These are phyloP conservation scores for Sanghuangporus weigelae DNA, from an alignment of 1,284 basidiomycete genomes.

Conservation along the genomic window DNA sequence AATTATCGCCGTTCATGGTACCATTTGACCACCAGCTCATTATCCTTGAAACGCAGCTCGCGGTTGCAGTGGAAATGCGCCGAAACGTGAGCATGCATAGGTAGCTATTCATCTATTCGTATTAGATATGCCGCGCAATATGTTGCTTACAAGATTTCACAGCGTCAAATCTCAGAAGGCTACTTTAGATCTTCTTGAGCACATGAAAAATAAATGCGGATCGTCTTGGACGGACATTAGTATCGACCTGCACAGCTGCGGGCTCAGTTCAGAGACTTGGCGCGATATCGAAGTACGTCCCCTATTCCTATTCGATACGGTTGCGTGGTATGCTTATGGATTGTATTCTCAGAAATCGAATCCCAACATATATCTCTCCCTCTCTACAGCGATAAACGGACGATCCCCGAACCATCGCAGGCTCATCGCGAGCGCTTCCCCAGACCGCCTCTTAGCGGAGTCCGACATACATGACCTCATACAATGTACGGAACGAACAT, in stretches of 20 bases:
- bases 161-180: conserved; percentile 68
- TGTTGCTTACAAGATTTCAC: not conserved
- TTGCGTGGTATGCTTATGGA: not conserved
- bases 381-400: conserved; percentile 73
- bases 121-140: not conserved
- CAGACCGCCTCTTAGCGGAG: conserved; percentile 66
- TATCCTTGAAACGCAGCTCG: conserved; percentile 71
- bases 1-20: conserved; percentile 62
- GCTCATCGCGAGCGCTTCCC: conserved; percentile 54
- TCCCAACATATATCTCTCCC: conserved; percentile 67
- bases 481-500: conserved; percentile 49
- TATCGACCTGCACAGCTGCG: conserved; percentile 76
- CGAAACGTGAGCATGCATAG: conserved; percentile 69
- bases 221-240: conserved; percentile 54
- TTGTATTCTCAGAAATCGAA: conserved; percentile 46
- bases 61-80: conserved; percentile 64
- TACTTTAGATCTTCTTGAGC: conserved; percentile 55
- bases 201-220: conserved; percentile 47
- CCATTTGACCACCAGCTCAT: conserved; percentile 70
- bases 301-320: not conserved
- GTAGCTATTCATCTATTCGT: not conserved
- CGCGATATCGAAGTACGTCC: conserved; percentile 53
- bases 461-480: conserved; percentile 66
- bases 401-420: conserved; percentile 54
- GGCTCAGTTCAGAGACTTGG: conserved; percentile 66